Conservation (phyloP, 1,284 basidiomycete species). For the Pholiota adiposa region DNA sequence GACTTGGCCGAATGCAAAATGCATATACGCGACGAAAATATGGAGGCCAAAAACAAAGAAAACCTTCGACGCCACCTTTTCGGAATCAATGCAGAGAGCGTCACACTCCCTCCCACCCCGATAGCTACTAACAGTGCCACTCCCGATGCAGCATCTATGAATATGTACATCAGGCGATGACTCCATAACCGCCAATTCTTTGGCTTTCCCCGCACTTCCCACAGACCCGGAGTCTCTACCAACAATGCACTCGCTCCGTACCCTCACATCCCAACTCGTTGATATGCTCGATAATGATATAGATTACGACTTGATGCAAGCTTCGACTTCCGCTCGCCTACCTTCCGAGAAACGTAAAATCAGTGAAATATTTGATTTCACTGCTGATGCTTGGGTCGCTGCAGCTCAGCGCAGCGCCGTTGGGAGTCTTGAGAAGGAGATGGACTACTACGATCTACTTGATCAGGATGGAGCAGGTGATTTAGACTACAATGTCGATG, state of each 20-base stretch:
- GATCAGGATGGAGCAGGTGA: not conserved
- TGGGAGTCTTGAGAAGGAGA: not conserved
- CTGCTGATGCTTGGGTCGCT: not conserved
- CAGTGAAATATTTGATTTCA: not conserved
- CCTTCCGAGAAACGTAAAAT: not conserved
- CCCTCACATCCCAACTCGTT: not conserved
- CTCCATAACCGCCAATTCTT: not conserved
- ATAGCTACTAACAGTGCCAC: no score
- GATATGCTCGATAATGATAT: not conserved
- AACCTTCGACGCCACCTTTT: not conserved
- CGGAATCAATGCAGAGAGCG: not conserved
- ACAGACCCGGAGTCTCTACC: no score
- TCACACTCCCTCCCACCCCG: not conserved
- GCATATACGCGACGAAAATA: not conserved
- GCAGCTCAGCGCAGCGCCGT: not conserved
- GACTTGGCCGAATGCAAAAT: not conserved
- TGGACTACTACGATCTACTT: not conserved
- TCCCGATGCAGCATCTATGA: no score
- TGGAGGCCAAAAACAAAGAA: not conserved
- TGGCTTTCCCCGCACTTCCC: not conserved
- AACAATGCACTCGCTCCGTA: not conserved
- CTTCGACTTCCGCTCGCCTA: not conserved
- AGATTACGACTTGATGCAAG: not conserved
- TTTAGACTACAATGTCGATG: not conserved
- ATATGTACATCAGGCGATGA: no score